Evolutionary conservation across 257 asterid species (phyloP).

Genomic region (Salvia splendens): DNA sequence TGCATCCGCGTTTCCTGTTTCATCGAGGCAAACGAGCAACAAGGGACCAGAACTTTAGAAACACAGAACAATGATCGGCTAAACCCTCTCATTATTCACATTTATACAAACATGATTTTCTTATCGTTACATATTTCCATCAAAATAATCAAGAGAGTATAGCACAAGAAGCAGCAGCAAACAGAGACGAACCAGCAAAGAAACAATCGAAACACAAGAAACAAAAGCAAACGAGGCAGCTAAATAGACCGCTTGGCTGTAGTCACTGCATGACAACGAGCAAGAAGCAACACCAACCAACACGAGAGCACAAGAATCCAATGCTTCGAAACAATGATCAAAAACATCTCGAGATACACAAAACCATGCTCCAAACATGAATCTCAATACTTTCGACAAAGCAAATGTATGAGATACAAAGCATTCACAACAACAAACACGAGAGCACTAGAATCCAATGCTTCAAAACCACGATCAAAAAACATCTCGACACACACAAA

Average conservation of each 20-base stretch:
- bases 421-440: too few relatives aligned
- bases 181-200: not conserved
- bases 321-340: not conserved
- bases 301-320: not conserved
- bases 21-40: constrained; percentile 6
- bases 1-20: constrained; percentile 62
- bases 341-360: too few relatives aligned
- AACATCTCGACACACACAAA: not conserved
- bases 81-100: too few relatives aligned
- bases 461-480: not conserved
- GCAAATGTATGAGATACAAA: not conserved
- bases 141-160: too few relatives aligned
- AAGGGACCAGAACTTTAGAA: not conserved
- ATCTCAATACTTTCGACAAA: not conserved
- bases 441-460: too few relatives aligned
- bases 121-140: not conserved
- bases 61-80: too few relatives aligned
- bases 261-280: not conserved
- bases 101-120: not conserved
- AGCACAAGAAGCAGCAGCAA: too few relatives aligned
- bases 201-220: not conserved
- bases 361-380: not conserved
- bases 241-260: not conserved
- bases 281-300: not conserved
- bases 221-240: not conserved